These are phyloP conservation scores for Schizophyllum amplum DNA, from an alignment of 1,284 basidiomycete genomes.

Conservation along the genomic window DNA sequence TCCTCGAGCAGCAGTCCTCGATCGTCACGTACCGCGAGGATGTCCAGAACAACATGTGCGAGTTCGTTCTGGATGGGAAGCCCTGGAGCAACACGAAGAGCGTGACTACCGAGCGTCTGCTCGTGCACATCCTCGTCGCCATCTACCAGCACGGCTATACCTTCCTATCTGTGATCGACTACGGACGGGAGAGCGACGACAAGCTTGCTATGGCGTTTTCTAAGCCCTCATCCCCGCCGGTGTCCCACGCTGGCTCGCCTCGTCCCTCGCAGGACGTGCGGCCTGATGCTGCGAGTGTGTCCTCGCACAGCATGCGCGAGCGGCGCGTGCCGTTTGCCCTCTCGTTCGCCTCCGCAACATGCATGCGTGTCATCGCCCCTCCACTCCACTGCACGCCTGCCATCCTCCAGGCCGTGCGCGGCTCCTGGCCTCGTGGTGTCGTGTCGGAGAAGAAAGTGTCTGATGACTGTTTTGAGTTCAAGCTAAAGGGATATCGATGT, in stretches of 20 bases:
- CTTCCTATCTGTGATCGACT: constrained; percentile 64
- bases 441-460: constrained; percentile 68
- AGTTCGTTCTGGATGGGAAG: constrained; percentile 58
- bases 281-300: constrained; percentile 22
- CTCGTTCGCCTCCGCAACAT: constrained; percentile 60
- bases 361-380: constrained; percentile 64
- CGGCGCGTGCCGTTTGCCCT: constrained; percentile 56
- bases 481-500: constrained; percentile 75
- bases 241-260: constrained; percentile 21
- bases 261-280: constrained; percentile 14
- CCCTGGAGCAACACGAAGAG: constrained; percentile 67
- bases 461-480: constrained; percentile 67
- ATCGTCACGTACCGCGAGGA: constrained; percentile 48
- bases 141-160: constrained; percentile 56
- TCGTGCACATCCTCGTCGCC: constrained; percentile 56
- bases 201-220: constrained; percentile 63
- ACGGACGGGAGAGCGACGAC: constrained; percentile 69
- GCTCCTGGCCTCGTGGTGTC: constrained; percentile 71
- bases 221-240: constrained; percentile 26
- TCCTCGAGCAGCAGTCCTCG: constrained; percentile 41
- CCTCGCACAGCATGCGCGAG: constrained; percentile 26
- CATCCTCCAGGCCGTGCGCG: constrained; percentile 68
- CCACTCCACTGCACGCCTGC: constrained; percentile 69
- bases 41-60: constrained; percentile 47
- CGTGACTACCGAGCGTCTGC: constrained; percentile 54